These are phyloP conservation scores for Pseudogymnoascus sp. DNA, from an alignment of 2,329 filamentous ascomycete genomes.

Conservation along the genomic window DNA sequence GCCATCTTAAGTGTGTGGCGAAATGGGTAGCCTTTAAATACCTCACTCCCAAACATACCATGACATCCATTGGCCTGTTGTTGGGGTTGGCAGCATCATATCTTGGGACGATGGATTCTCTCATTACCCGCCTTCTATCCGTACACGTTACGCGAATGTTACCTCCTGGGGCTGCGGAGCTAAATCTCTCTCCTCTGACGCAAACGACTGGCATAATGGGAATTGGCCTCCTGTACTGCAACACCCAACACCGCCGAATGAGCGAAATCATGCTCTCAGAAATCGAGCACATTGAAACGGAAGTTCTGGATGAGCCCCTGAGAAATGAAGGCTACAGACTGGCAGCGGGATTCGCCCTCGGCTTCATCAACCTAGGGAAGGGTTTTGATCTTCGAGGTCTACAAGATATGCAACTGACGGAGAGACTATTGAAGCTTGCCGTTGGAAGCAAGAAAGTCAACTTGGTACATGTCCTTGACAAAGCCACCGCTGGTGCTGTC, in stretches of 20 bases:
- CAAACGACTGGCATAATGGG: conserved; percentile 97
- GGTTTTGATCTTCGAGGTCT: conserved; percentile 81
- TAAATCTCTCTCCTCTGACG: conserved; percentile 86
- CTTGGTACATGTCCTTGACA: conserved; percentile 85
- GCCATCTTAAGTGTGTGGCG: conserved; percentile 85
- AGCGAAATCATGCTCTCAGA: conserved; percentile 98
- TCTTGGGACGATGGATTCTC: conserved; percentile 91
- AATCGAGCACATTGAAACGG: conserved; percentile 74
- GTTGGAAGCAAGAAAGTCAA: conserved; percentile 87
- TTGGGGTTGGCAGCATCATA: conserved; percentile 89
- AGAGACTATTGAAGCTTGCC: conserved; percentile 77
- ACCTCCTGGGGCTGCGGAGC: conserved; percentile 81
- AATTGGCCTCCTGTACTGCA: conserved; percentile 87
- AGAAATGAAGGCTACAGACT: conserved; percentile 94
- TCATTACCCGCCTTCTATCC: conserved; percentile 86
- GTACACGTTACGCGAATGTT: conserved; percentile 95
- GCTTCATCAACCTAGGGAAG: conserved; percentile 89
- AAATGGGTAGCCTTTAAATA: conserved; percentile 99
- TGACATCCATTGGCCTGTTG: conserved; percentile 96
- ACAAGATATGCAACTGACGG: conserved; percentile 88
- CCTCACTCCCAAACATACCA: conserved; percentile 96
- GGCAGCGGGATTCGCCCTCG: conserved; percentile 86
- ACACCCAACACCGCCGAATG: conserved; percentile 95
- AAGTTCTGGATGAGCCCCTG: conserved; percentile 77
- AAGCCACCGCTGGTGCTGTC: conserved; percentile 87